Base-by-base conservation (phyloP, 192 early-diverging fungal genomes). In the Linnemannia elongata region DNA sequence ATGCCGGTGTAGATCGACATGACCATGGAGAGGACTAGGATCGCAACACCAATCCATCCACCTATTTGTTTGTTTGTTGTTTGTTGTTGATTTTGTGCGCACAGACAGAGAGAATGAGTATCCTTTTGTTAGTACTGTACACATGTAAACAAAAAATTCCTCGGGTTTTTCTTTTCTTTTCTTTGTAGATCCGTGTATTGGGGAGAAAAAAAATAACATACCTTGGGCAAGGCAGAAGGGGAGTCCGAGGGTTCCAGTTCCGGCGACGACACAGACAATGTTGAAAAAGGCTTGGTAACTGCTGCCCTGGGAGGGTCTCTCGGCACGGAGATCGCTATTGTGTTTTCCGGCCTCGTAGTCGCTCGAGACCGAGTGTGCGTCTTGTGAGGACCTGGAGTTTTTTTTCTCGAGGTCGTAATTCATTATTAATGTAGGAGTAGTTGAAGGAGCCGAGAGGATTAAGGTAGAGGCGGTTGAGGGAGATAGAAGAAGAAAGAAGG, bases 241-340 rank as follows among this genome's bases (percentile, higher is more conserved):
- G 22, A 97, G 90, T 79, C 96, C 96, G 27, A 97, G 91, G 38
- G 96, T 92, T 15, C 97, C 97, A 13, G 94, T 95, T 45, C 96
- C 96, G 12, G 95, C 96, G 7, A 95, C 94, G n/a, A 96, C 94
- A 82, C 96, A 97, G 24, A 93, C 89, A 22, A 94, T 86, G 68
- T 93, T 94, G 45, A 91, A 85, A 55, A 89, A 92, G 20, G 92
- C 94, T 45, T 90, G 83, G 33, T 90, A 76, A 24, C 88, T 89
- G 45, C 92, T 93, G 2, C 92, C 94, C 35, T 89, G 87, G 6
- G 76, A 77, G 22, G 81, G 87, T 47, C 87, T 55, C 74, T 88
- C 87, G 13, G 87, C 87, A 13, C 79, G 27, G 24, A 88, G 77
- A 73, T 88, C 87, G 52, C 78, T 73, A 27, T 75, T 75, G 6